Evolutionary conservation across 2,329 filamentous ascomycete genomes (phyloP).

Genomic region (Aspergillus oerlinghausenensis): DNA sequence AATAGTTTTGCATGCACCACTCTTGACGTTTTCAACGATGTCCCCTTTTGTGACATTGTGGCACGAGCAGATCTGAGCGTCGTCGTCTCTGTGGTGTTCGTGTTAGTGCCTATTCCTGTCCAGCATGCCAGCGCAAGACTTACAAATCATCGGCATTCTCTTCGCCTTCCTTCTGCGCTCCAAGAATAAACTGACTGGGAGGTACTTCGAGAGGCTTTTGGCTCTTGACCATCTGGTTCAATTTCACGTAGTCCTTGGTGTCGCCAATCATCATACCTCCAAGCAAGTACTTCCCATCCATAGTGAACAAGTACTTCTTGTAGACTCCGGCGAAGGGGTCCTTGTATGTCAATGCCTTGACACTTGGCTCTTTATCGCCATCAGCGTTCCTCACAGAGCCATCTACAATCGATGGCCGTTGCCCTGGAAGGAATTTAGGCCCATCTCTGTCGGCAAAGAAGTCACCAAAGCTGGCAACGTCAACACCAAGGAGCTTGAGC

Average conservation of each 20-base stretch:
- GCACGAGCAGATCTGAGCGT: conserved; percentile 86
- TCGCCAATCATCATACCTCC: conserved; percentile 99
- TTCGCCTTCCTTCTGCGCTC: conserved; percentile 67
- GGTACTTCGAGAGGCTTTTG: conserved; percentile 74
- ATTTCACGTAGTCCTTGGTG: conserved; percentile 82
- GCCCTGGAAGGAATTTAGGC: conserved; percentile 66
- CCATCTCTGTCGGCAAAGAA: conserved; percentile 88
- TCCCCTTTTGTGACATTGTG: conserved; percentile 90
- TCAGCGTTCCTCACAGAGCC: conserved; percentile 40
- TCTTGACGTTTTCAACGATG: conserved; percentile 66
- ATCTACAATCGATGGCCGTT: conserved; percentile 33
- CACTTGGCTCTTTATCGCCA: conserved; percentile 48
- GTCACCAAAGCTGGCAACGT: conserved; percentile 89
- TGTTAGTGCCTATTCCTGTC: conserved; percentile 11
- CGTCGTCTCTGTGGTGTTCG: conserved; percentile 53
- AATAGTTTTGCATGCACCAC: conserved; percentile 74
- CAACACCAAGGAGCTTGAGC: conserved; percentile 80
- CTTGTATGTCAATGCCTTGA: conserved; percentile 82
- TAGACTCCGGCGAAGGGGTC: conserved; percentile 86
- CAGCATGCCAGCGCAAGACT: conserved; percentile 17
- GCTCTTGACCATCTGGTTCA: conserved; percentile 81
- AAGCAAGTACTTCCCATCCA: conserved; percentile 82
- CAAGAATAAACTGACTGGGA: conserved; percentile 78
- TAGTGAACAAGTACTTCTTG: conserved; percentile 89
- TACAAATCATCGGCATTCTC: conserved; percentile 69